Percentiles rank a stretch among this genome's conserved stretches.
These are phyloP conservation scores for Prunus campanulata DNA, from an alignment of 306 rosid genomes.

Conservation along the genomic window DNA sequence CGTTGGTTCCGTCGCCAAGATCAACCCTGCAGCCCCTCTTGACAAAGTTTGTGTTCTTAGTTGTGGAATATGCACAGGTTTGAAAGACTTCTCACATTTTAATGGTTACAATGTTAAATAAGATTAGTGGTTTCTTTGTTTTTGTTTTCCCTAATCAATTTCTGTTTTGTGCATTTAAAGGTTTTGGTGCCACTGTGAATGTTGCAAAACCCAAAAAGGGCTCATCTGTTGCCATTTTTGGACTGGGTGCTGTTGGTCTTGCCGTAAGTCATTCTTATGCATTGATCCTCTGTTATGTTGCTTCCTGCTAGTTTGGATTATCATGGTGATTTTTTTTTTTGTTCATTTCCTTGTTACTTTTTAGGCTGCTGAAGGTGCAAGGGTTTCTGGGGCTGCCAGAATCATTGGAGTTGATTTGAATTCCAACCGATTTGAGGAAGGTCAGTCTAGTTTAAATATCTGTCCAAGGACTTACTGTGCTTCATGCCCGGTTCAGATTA, in stretches of 20 bases:
- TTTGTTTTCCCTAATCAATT: neutral
- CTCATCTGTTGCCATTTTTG: slow-evolving; percentile 77
- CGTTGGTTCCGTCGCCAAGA: slow-evolving; percentile 75
- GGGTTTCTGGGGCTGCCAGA: slow-evolving; percentile 70
- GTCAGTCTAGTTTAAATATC: slow-evolving; percentile 21
- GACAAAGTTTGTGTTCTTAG: slow-evolving; percentile 93
- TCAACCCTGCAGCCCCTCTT: slow-evolving; percentile 84
- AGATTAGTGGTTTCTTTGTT: neutral
- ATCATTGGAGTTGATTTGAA: slow-evolving; percentile 87
- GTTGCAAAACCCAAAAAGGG: slow-evolving; percentile 87
- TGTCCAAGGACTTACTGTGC: neutral
- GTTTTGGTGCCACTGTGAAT: slow-evolving; percentile 83
- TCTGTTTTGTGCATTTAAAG: slow-evolving; percentile 28
- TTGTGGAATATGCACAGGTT: slow-evolving; percentile 91
- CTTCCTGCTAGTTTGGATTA: neutral
- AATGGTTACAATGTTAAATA: neutral
- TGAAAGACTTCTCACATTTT: neutral
- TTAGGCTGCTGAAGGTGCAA: slow-evolving; percentile 90
- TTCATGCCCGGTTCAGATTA: neutral
- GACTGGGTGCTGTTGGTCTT: slow-evolving; percentile 93
- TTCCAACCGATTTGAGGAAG: slow-evolving; percentile 66
- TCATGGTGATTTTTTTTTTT: neutral
- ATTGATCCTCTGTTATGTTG: neutral
- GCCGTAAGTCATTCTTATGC: slow-evolving; percentile 51
- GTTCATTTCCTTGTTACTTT: neutral